Evolutionary conservation across 768 basidiomycete species (phyloP).

Genomic region (Pulveroboletus sp.): DNA sequence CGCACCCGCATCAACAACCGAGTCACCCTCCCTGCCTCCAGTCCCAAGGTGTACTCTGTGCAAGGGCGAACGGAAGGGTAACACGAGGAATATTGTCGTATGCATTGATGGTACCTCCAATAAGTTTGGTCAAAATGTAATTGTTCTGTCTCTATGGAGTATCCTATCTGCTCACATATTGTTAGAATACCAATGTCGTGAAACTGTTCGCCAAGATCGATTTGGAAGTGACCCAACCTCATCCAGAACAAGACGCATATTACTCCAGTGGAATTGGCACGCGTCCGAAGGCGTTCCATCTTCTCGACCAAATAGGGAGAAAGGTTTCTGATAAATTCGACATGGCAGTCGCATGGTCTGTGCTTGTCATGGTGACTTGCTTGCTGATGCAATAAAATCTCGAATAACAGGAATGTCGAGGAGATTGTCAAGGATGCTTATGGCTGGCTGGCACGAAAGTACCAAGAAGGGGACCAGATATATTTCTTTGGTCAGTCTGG

Average conservation of each 20-base stretch:
- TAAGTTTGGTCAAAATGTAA: too few relatives aligned
- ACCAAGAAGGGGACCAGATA: constrained; percentile 31
- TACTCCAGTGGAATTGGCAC: constrained; percentile 39
- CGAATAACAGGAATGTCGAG: constrained; percentile 31
- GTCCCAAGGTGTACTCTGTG: too few relatives aligned
- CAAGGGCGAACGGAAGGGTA: too few relatives aligned
- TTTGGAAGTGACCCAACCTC: constrained; percentile 5
- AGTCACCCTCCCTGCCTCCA: too few relatives aligned
- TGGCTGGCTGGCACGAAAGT: constrained; percentile 19
- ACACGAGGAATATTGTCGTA: too few relatives aligned
- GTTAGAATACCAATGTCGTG: constrained; percentile 18
- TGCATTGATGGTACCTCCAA: too few relatives aligned
- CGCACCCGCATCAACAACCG: too few relatives aligned
- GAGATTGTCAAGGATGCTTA: constrained; percentile 21
- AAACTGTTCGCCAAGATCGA: constrained; percentile 27
- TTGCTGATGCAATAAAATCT: not conserved
- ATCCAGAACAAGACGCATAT: constrained; percentile 28
- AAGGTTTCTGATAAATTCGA: constrained; percentile 27
- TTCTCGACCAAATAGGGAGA: constrained; percentile 17
- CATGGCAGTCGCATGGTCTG: constrained; percentile 37
- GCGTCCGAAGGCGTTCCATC: constrained; percentile 24
- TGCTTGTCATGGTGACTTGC: not conserved
- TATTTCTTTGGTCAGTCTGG: constrained; percentile 30
- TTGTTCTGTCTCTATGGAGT: too few relatives aligned
- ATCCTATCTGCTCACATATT: constrained; percentile 1